Percentiles rank a stretch among this genome's conserved stretches.
Evolutionary conservation across 169 alveolate species (phyloP).

Genomic region (Plasmodium vivax): DNA sequence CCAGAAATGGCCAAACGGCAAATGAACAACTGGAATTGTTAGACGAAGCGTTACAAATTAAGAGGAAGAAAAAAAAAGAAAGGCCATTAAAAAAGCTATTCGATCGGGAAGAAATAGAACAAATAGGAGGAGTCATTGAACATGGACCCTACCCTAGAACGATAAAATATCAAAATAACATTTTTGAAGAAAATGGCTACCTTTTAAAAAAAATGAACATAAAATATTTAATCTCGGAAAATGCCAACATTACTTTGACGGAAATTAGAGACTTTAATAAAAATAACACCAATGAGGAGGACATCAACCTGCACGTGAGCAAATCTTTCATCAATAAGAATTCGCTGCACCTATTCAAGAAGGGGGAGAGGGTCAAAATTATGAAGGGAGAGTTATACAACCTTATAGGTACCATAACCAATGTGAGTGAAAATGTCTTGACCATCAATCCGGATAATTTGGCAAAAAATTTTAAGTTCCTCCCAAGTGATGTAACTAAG

Average conservation of each 20-base stretch:
- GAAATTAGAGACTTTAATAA: slow-evolving; percentile 85
- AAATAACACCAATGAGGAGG: slow-evolving; percentile 75
- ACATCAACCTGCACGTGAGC: slow-evolving; percentile 74
- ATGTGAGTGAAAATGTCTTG: slow-evolving; percentile 80
- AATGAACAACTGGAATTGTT: slow-evolving; percentile 2
- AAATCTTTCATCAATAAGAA: slow-evolving; percentile 73
- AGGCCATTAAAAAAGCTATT: slow-evolving; percentile 83
- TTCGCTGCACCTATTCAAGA: slow-evolving; percentile 79
- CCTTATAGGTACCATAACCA: slow-evolving; percentile 83
- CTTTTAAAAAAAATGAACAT: slow-evolving; percentile 84
- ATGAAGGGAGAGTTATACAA: slow-evolving; percentile 84
- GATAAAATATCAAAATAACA: slow-evolving; percentile 85
- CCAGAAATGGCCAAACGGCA: not conserved
- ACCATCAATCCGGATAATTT: slow-evolving; percentile 85
- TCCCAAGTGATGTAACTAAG: slow-evolving; percentile 80
- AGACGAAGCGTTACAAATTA: slow-evolving; percentile 68
- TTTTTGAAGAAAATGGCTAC: slow-evolving; percentile 88
- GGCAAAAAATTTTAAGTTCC: slow-evolving; percentile 82
- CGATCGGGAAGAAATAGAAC: slow-evolving; percentile 87
- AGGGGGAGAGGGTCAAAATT: slow-evolving; percentile 87
- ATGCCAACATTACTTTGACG: slow-evolving; percentile 84
- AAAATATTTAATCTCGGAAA: slow-evolving; percentile 80
- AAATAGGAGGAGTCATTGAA: slow-evolving; percentile 88
- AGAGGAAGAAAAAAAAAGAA: slow-evolving; percentile 57
- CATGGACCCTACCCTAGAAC: slow-evolving; percentile 89